Evolutionary conservation across 768 basidiomycete genomes (phyloP).

Genomic region (Trametes cingulata): DNA sequence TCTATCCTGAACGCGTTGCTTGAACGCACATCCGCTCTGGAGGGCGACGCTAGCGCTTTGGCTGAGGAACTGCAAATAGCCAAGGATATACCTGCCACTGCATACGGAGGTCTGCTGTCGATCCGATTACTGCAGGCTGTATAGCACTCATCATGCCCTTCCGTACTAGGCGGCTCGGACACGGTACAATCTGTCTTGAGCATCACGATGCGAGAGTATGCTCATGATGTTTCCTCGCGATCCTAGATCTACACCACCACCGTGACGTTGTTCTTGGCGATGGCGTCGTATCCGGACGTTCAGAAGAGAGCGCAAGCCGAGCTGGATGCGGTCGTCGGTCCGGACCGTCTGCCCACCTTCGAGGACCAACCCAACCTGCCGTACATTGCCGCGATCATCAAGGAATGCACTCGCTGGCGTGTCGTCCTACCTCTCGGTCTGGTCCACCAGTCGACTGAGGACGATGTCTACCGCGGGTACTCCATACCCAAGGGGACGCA

Average conservation of each 20-base stretch:
- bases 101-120: conserved; percentile 9
- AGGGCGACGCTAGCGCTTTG: background rate
- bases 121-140: too few relatives aligned
- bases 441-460: conserved; percentile 26
- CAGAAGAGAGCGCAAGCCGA: conserved; percentile 20
- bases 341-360: conserved; percentile 18
- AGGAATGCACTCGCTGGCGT: conserved; percentile 19
- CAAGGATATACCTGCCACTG: background rate
- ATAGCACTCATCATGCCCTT: background rate
- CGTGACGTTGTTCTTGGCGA: conserved; percentile 17
- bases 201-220: background rate
- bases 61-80: conserved; percentile 3
- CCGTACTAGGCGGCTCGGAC: conserved; percentile 8
- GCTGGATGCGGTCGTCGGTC: conserved; percentile 20
- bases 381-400: conserved; percentile 18
- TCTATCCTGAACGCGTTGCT: conserved; percentile 5
- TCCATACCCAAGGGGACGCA: conserved; percentile 11
- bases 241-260: background rate
- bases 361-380: conserved; percentile 13
- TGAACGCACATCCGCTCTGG: background rate
- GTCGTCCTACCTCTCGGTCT: conserved; percentile 29
- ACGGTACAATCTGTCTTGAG: background rate
- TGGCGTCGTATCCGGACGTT: conserved; percentile 17
- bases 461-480: conserved; percentile 16
- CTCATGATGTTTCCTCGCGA: background rate